These are phyloP conservation scores for Kuraishia floccosa DNA, from an alignment of 805 yeast species.

Conservation along the genomic window DNA sequence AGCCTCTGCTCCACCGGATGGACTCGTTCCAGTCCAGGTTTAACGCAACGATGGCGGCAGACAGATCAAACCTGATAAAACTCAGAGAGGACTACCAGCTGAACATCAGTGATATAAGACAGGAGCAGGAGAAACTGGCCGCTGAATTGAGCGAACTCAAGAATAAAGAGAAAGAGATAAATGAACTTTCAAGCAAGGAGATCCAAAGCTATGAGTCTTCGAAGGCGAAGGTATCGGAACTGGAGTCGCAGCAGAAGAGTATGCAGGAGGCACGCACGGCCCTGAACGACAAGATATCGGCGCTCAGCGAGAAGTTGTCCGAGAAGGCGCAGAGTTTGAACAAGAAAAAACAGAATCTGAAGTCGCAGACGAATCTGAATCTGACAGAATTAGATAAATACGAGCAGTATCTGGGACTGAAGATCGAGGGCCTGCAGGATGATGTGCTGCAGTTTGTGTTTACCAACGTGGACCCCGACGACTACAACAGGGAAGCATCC, in stretches of 20 bases:
- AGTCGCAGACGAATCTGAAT: slow-evolving; percentile 25
- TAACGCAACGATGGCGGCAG: neutral
- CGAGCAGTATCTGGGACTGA: slow-evolving; percentile 35
- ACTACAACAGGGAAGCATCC: slow-evolving; percentile 29
- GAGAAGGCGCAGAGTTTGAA: slow-evolving; percentile 1
- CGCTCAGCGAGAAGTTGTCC: slow-evolving; percentile 1
- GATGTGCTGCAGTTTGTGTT: slow-evolving; percentile 27
- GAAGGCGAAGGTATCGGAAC: neutral
- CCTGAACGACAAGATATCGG: neutral
- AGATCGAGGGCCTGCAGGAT: slow-evolving; percentile 26
- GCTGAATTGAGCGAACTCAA: neutral
- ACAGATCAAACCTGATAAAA: neutral
- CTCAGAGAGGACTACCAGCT: neutral
- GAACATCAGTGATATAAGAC: neutral
- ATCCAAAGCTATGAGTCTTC: neutral
- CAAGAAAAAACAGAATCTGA: slow-evolving; percentile 17
- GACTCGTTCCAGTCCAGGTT: neutral
- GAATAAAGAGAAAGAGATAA: neutral
- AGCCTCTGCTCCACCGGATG: slow-evolving; percentile 1
- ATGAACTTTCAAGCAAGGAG: neutral
- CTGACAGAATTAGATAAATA: slow-evolving; percentile 28
- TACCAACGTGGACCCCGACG: slow-evolving; percentile 32
- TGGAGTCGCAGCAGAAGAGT: neutral
- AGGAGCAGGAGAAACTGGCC: neutral
- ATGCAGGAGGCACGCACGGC: neutral